These are phyloP conservation scores for Globisporangium takayamanum DNA, from an alignment of 352 stramenopile genomes.

Conservation along the genomic window DNA sequence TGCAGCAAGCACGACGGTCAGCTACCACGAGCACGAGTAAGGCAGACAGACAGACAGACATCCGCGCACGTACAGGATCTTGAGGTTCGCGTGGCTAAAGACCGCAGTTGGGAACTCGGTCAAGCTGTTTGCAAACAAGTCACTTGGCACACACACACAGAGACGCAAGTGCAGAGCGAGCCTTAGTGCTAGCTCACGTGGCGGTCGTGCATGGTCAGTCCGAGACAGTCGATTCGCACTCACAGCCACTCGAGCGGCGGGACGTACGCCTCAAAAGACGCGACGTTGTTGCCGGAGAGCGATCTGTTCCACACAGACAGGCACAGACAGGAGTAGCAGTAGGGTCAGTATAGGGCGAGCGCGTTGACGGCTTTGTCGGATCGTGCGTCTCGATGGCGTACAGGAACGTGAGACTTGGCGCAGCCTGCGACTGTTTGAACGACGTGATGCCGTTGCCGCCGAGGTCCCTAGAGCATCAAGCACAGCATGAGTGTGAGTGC, in stretches of 20 bases:
- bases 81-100: slow-evolving; percentile 8
- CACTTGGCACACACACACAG: no score
- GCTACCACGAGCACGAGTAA: no score
- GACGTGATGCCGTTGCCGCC: no score
- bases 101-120: slow-evolving; percentile 1
- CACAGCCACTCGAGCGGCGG: slow-evolving; percentile 6
- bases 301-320: not conserved
- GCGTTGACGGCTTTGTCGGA: no score
- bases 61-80: not conserved
- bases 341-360: no score
- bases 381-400: no score
- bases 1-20: no score
- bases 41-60: not conserved
- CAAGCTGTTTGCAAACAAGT: not conserved
- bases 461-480: no score
- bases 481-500: not conserved
- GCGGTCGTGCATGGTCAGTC: not conserved
- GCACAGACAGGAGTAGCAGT: no score
- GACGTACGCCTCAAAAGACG: not conserved
- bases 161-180: not conserved
- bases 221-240: not conserved
- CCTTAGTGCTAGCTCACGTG: no score
- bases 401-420: no score
- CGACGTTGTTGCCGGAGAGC: slow-evolving; percentile 3
- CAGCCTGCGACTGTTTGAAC: no score